Evolutionary conservation across 257 asterid species (phyloP), one percentile per base, ranked within the genome.

Genomic region (Misopates orontium): DNA sequence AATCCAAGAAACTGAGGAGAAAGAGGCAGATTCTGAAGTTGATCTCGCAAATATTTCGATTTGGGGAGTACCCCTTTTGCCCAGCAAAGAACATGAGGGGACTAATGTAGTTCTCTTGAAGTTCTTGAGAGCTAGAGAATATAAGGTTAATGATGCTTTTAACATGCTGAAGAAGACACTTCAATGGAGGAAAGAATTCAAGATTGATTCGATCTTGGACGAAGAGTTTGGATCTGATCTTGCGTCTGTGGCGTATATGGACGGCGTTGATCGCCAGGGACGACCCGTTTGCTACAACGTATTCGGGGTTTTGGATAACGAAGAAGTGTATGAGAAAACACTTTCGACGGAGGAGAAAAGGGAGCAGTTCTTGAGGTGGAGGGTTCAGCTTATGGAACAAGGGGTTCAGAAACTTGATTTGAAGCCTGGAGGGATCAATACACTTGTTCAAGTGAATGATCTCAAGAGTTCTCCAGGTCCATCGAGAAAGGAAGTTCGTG

Each of bases 281-380:
- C 93, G 82, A 70, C 95, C 95, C 41, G 76, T 89, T 53, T 89
- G 96, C 73, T 89, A 83, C 84, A 89, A 89, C 69, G 83, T 87
- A 28, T 86, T 86, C 17, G 96, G 93, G 1, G 82, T 66, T 41
- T 45, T 86, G 73, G 87, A 83, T 66, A 81, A 77, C 22, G 78
- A 76, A 21, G 91, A 80, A 54, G 36, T 78, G 31, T 81, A 75
- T 21, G 79, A 75, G 58, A 84, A 77, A 75, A 80, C 88, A 0
- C 73, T 86, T 0, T 84, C 80, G 0, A 77, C 80, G 0, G 90
- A 82, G 78, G 89, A 82, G 77, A 88, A 86, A 68, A 72, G 82
- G 12, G 81, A 74, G 75, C 84, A 82, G 75, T 84, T 84, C 71
- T 56, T 89, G 83, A 80, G 95, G 56, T 86, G 96, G 96, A 81